These are phyloP conservation scores for Datisca glomerata DNA, from an alignment of 306 rosid genomes.

Conservation along the genomic window DNA sequence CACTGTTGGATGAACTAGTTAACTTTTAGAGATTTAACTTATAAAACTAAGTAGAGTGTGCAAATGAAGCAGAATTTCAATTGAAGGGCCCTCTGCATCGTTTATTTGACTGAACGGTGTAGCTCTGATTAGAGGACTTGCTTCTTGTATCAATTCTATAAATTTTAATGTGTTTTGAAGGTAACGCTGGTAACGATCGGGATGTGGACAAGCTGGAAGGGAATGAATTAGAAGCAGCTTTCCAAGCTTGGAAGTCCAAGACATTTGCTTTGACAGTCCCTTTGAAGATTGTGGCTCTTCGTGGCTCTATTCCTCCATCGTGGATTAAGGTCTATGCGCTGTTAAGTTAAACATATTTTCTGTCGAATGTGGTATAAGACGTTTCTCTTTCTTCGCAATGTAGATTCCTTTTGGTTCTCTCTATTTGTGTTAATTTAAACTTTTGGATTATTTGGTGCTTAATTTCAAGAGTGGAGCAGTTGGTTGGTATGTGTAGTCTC, in stretches of 20 bases:
- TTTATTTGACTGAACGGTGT: neutral
- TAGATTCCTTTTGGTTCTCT: neutral
- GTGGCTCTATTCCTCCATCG: slow-evolving; percentile 87
- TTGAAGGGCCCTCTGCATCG: neutral
- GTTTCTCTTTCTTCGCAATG: slow-evolving; percentile 1
- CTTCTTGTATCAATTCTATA: neutral
- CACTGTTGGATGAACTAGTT: neutral
- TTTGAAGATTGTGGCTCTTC: slow-evolving; percentile 60
- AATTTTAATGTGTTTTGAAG: slow-evolving; percentile 9
- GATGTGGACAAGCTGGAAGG: slow-evolving; percentile 21
- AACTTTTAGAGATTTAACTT: neutral
- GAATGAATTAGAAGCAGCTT: slow-evolving; percentile 44
- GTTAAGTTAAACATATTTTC: too few species aligned
- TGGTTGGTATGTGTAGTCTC: too few species aligned
- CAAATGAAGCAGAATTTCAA: neutral
- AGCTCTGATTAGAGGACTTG: neutral
- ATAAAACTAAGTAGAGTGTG: too few species aligned
- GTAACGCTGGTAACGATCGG: slow-evolving; percentile 18
- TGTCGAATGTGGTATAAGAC: too few species aligned
- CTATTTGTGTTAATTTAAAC: slow-evolving; percentile 1
- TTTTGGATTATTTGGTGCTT: too few species aligned
- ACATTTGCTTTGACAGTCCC: slow-evolving; percentile 82
- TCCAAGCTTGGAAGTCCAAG: slow-evolving; percentile 69
- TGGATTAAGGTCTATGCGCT: slow-evolving; percentile 99
- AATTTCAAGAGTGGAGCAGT: too few species aligned